These are phyloP conservation scores for Lodderomyces orthopsilosis DNA, from an alignment of 1,139 yeast species.

Conservation along the genomic window DNA sequence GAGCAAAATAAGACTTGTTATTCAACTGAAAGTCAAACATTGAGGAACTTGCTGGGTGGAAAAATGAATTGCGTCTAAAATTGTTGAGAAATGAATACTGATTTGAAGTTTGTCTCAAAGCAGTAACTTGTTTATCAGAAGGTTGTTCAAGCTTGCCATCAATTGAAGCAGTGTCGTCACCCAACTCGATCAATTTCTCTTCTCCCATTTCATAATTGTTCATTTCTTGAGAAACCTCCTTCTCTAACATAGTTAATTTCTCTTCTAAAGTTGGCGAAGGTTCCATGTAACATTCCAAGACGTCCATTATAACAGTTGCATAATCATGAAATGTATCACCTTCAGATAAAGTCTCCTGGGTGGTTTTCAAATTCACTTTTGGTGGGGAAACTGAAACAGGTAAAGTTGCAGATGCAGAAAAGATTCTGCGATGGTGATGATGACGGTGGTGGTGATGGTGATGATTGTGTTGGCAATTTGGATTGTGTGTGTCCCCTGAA, in stretches of 20 bases:
- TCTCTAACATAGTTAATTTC: background rate
- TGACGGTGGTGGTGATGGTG: background rate
- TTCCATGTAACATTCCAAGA: constrained; percentile 11
- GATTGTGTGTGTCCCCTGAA: background rate
- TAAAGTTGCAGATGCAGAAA: background rate
- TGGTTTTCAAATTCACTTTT: background rate
- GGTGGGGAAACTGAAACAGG: background rate
- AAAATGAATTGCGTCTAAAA: background rate
- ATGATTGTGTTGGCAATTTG: background rate
- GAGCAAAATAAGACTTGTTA: background rate
- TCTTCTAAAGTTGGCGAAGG: constrained; percentile 3
- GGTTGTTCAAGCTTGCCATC: background rate
- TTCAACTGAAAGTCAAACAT: background rate
- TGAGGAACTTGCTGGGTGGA: background rate
- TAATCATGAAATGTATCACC: constrained; percentile 5
- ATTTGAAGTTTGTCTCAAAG: background rate
- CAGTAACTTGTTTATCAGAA: background rate
- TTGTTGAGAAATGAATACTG: background rate
- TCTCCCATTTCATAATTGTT: background rate
- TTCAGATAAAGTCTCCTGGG: background rate
- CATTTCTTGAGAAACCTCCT: background rate
- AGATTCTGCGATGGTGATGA: background rate
- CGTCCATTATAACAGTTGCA: constrained; percentile 11
- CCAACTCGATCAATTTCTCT: constrained; percentile 3
- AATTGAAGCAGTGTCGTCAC: background rate